These are phyloP conservation scores for Hypoxylon sp. DNA, from an alignment of 2,329 filamentous ascomycete species.

Conservation along the genomic window DNA sequence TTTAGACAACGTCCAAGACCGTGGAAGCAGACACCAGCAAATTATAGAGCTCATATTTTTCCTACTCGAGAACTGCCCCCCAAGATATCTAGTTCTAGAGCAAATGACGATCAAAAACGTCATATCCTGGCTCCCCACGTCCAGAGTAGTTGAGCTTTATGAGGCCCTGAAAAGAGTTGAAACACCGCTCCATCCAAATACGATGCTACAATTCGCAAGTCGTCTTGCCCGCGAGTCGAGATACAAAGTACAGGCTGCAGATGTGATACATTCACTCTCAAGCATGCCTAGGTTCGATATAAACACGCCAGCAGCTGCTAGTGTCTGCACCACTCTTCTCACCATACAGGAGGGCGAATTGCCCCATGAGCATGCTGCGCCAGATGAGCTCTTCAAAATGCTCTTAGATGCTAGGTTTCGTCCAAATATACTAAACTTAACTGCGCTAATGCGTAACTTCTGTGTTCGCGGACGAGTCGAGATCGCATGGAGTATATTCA, in stretches of 20 bases:
- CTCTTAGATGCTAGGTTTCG: constrained; percentile 73
- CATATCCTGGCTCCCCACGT: constrained; percentile 24
- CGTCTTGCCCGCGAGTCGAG: constrained; percentile 59
- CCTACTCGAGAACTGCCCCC: constrained; percentile 46
- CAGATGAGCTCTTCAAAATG: constrained; percentile 67
- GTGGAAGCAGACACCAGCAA: constrained; percentile 14
- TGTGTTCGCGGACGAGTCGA: constrained; percentile 73
- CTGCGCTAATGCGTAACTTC: constrained; percentile 79
- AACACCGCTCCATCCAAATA: constrained; percentile 55
- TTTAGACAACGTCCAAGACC: constrained; percentile 3
- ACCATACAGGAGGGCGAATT: constrained; percentile 54
- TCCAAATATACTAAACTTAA: constrained; percentile 75
- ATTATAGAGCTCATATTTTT: constrained; percentile 42
- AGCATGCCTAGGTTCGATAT: constrained; percentile 58
- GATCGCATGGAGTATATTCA: constrained; percentile 75
- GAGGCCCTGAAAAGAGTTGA: constrained; percentile 42
- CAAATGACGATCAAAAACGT: constrained; percentile 46
- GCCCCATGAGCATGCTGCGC: constrained; percentile 61
- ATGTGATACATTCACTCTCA: constrained; percentile 60
- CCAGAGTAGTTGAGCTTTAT: constrained; percentile 40
- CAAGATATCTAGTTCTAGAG: constrained; percentile 47
- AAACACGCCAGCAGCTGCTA: constrained; percentile 63
- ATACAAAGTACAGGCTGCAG: constrained; percentile 61
- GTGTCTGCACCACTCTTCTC: constrained; percentile 73
- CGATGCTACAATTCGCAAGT: constrained; percentile 64